Evolutionary conservation across 139 green algal genomes (phyloP).

Genomic region (Volvox africanus): DNA sequence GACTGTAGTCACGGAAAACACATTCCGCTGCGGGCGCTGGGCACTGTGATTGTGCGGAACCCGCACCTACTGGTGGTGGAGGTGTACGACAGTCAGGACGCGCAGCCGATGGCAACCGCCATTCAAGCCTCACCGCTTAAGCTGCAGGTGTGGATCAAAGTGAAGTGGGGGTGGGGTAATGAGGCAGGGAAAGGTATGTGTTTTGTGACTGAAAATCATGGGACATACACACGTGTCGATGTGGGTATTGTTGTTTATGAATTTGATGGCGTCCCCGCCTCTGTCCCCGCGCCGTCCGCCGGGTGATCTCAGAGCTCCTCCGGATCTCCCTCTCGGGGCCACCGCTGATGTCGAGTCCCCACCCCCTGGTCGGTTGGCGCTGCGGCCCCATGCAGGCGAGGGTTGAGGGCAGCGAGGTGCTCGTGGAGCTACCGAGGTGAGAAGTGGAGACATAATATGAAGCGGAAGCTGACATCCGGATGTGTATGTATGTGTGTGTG

Average conservation of each 20-base stretch:
- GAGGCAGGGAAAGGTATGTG: conserved; percentile 38
- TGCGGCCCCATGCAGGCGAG: conserved; percentile 54
- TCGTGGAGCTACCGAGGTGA: conserved; percentile 58
- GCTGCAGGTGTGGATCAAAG: conserved; percentile 58
- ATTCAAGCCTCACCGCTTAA: conserved; percentile 76
- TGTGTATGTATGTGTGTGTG: too few relatives aligned
- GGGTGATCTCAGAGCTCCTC: too few relatives aligned
- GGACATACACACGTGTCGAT: background rate
- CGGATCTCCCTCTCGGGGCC: too few relatives aligned
- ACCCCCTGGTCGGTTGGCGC: too few relatives aligned
- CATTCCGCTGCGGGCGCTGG: conserved; percentile 73
- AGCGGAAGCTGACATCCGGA: background rate
- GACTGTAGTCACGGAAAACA: conserved; percentile 67
- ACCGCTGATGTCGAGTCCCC: background rate
- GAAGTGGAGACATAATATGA: background rate
- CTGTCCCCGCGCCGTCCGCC: too few relatives aligned
- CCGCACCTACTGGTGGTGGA: conserved; percentile 78
- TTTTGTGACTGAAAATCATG: background rate
- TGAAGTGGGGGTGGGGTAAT: conserved; percentile 50
- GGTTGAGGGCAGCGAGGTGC: conserved; percentile 54
- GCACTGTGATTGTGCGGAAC: conserved; percentile 76
- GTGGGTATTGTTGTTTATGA: background rate
- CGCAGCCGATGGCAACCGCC: conserved; percentile 67
- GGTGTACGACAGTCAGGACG: conserved; percentile 79
- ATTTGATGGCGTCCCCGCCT: background rate